Conservation (phyloP, 345 rosid genomes). For the Viola odorata region DNA sequence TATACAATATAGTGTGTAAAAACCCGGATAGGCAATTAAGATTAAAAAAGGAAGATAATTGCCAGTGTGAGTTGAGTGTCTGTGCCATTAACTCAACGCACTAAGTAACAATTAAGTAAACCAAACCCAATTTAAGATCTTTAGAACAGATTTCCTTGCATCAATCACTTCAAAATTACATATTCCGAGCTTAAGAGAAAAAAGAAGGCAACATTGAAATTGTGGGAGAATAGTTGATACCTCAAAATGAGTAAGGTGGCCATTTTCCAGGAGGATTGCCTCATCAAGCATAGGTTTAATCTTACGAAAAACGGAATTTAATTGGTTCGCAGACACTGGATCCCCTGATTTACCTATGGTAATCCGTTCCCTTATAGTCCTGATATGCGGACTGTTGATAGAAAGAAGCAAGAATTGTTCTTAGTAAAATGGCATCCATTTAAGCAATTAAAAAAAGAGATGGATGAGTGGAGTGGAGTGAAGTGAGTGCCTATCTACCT, state of each 20-base stretch:
- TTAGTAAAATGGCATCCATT: not conserved
- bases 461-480: not conserved
- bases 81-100: too few species aligned
- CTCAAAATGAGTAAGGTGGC: conserved; percentile 84
- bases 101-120: too few species aligned
- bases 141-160: too few species aligned
- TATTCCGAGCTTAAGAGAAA: not conserved
- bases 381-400: conserved; percentile 65
- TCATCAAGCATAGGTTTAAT: conserved; percentile 52
- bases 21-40: too few species aligned
- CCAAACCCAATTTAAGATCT: too few species aligned
- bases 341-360: conserved; percentile 48
- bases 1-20: too few species aligned
- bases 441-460: not conserved
- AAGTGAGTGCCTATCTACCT: conserved; percentile 17
- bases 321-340: conserved; percentile 50
- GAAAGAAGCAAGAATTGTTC: not conserved
- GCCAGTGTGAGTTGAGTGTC: too few species aligned
- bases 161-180: not conserved
- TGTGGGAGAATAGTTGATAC: conserved; percentile 21
- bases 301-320: conserved; percentile 50
- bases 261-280: conserved; percentile 52
- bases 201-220: not conserved
- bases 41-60: not conserved
- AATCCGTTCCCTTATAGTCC: conserved; percentile 76